Evolutionary conservation across 116 monocot genomes (phyloP), one percentile per base, ranked within the genome.

Genomic region (Zostera marina): DNA sequence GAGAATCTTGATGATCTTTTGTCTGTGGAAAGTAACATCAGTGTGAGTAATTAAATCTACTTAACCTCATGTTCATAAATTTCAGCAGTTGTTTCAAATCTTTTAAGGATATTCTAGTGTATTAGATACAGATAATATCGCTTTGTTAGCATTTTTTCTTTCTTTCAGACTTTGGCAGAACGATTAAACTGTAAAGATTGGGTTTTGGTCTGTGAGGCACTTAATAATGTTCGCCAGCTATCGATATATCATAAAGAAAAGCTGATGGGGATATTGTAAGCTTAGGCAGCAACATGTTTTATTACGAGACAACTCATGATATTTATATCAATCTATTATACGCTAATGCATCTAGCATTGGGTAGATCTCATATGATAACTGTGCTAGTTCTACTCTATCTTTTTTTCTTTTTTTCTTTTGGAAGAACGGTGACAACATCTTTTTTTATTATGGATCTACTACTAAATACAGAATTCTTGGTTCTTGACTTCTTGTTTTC

Each of bases 171-270:
- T 42, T 67, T 98, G 22, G 42, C 81, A 48, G 66, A 54, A 51
- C 84, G 82, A 60, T 66, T 98, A 45, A 78, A 98, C 56, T 98
- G 90, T 16, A 98, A 98, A 66, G 75, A 98, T 43, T 98, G 98
- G 98, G 58, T 98, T 73, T 26, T 65, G 58, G 68, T 71, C 56
- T 98, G 98, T 68, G 98, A 86, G 80, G 80, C 98, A 41, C 78
- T 98, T n/a, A 98, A 98, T 57, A 98, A 89, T 71, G 98, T 98
- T 10, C 79, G 98, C 19, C 98, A 83, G 43, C 59, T 98, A 61
- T 78, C 98, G 46, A 72, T 83, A 63, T 90, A 66, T 70, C 90
- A 98, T 63, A 83, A 83, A 70, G 90, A 98, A 59, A 86, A 66
- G 40, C 77, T 98, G 26, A 44, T 70, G 5, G 59, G 11, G 42